Base-by-base conservation (phyloP, 345 rosid genomes). In the Moricandia arvensis region DNA sequence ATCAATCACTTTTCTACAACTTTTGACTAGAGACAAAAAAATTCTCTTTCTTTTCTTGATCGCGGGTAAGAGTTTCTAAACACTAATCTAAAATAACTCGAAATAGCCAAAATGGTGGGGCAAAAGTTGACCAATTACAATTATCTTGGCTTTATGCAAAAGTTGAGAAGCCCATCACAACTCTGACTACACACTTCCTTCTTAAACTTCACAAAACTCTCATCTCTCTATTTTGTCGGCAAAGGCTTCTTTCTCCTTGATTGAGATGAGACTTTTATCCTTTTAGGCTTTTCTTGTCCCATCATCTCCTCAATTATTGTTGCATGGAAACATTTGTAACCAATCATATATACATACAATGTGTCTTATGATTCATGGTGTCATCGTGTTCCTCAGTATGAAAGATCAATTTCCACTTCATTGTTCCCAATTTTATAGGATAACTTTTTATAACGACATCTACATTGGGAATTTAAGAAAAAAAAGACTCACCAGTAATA, bases 181-280 rank as follows among this genome's bases (percentile, higher is more conserved):
- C 27, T 10, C 77, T 53, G 5, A 45, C 59, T 66, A 11, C 37
- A 65, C 77, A 70, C 53, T 45, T 45, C 53, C 53, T 45, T n/a
- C 51, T n/a, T 45, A n/a, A n/a, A 63, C 47, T 60, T 24, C 17
- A 26, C 63, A 33, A 11, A 45, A 16, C 59, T 43, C 24, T 63
- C 27, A 33, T 37, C 54, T 47, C 62, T 59, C 58, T 47, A 1
- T 69, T 70, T 63, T 57, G 80, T 77, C 75, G 75, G 80, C 75
- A 70, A n/a, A 71, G 10, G 6, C 55, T 68, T 45, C 55, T 26
- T 66, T 59, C 66, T 58, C 34, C 27, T 66, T 71, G 33, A 34
- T 58, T 59, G 10, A n/a, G 35, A 59, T 33, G 21, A 74, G 68
- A 75, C 59, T 65, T 38, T 41, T 65, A 55, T 57, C 71, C 8